Conservation (phyloP, 306 rosid species). For the Cucurbita argyrosperma region DNA sequence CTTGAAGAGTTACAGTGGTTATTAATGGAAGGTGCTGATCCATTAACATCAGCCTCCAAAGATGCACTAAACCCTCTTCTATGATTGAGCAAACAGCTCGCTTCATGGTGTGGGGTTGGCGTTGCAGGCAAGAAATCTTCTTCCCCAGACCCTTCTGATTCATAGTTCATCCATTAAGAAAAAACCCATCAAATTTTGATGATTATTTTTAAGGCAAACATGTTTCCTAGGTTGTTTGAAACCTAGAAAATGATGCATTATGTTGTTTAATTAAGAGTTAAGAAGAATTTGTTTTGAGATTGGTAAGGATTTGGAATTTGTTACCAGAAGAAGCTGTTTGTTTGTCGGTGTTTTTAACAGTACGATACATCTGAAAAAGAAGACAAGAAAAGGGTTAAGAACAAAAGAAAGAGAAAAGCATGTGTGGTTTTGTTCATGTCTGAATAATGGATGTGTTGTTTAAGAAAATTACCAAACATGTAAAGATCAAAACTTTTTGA, state of each 20-base stretch:
- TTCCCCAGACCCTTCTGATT: constrained; percentile 59
- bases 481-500: not conserved
- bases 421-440: not conserved
- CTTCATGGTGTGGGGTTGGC: constrained; percentile 26
- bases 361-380: constrained; percentile 71
- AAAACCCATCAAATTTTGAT: not conserved
- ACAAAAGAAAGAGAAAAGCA: not conserved
- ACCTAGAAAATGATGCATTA: not conserved
- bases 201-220: too few relatives aligned
- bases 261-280: not conserved
- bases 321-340: constrained; percentile 77
- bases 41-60: constrained; percentile 28
- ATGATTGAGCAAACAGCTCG: constrained; percentile 26
- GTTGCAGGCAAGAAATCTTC: constrained; percentile 52
- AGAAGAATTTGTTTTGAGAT: too few relatives aligned
- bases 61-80: constrained; percentile 30
- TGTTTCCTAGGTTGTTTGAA: not conserved
- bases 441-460: too few relatives aligned
- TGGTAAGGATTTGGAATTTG: constrained; percentile 10
- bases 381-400: not conserved
- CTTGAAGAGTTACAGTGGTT: constrained; percentile 47
- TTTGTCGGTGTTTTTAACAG: constrained; percentile 89
- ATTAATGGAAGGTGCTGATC: constrained; percentile 31
- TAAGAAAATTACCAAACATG: not conserved
- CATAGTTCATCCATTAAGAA: not conserved